Evolutionary conservation across 495 filamentous ascomycete genomes (phyloP), one percentile per base, ranked within the genome.

Genomic region (Penicillium malachiteum): DNA sequence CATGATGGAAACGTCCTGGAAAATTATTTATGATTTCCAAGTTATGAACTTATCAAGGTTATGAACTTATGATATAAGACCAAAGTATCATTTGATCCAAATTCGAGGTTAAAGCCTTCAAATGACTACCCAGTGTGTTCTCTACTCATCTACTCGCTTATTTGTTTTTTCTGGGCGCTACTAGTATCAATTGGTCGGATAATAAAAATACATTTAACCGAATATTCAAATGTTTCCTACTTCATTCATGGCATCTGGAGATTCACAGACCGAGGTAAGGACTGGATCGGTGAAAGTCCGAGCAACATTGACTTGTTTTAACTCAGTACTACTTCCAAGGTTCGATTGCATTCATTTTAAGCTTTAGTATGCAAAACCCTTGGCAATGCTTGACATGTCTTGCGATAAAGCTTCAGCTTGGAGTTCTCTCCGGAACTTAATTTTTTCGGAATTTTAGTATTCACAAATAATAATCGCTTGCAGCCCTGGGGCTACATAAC

Each of bases 1-100:
- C 44, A 8, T 58, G 44, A 53, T 57, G 11, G 31, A 42, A 3
- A 17, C n/a, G 13, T 18, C 5, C 47, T 43, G 40, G 1, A 43
- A n/a, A 5, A 43, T 43, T 18, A 17, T 9, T 8, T 10, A 43
- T 9, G 14, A 5, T 17, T 9, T 2, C 14, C 0, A 43, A 13
- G 34, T 37, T 37, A 39, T 12, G 37, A 39, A 6, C 37, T 26
- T 26, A 26, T 26, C n/a, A n/a, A n/a, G n/a, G 34, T 37, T 37
- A 39, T 12, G 37, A 39, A 6, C 37, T 26, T 26, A 26, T 26
- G 21, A 26, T 26, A 26, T 26, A 26, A 26, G 34, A 37, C 34
- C 2, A 26, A 26, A 26, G 21, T 26, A 26, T 26, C 4, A 1
- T 26, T 26, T 26, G 21, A 26, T 26, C 21, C 21, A 4, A 26